phyloP scores from a whole-genome alignment of 2,329 filamentous ascomycete genomes.

The Aspergillus eucalypticola region DNA sequence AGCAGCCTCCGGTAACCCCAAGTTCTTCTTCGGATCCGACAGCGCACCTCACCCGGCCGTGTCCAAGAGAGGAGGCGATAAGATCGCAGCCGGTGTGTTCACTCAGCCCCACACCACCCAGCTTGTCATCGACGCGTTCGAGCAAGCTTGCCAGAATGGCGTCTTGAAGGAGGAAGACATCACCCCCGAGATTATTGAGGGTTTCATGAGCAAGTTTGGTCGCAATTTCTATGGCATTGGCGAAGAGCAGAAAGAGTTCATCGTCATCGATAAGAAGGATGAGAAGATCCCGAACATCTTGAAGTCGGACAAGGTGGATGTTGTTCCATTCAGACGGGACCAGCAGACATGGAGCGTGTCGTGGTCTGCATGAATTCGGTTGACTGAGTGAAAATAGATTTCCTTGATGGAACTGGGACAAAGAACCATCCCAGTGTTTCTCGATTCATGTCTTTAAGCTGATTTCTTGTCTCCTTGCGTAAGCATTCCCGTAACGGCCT shows the following conservation, averaged over 20 bases:
- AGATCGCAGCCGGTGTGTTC: slow-evolving; percentile 60
- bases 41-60: slow-evolving; percentile 65
- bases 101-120: slow-evolving; percentile 63
- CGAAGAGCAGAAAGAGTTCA: slow-evolving; percentile 50
- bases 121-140: slow-evolving; percentile 60
- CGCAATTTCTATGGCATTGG: slow-evolving; percentile 59
- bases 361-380: slow-evolving; percentile 28
- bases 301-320: slow-evolving; percentile 58
- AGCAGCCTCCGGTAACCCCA: slow-evolving; percentile 55
- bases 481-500: slow-evolving; percentile 41
- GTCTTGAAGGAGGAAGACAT: slow-evolving; percentile 57
- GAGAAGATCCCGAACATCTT: slow-evolving; percentile 58
- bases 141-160: slow-evolving; percentile 56
- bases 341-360: slow-evolving; percentile 51
- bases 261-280: slow-evolving; percentile 59
- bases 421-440: neutral
- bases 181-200: slow-evolving; percentile 55
- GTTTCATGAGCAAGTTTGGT: slow-evolving; percentile 60
- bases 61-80: slow-evolving; percentile 57
- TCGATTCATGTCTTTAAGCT: slow-evolving; percentile 9
- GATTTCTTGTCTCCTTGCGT: slow-evolving; percentile 26
- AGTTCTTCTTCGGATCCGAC: slow-evolving; percentile 72
- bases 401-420: slow-evolving; percentile 10
- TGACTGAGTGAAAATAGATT: neutral
- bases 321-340: slow-evolving; percentile 66